These are phyloP conservation scores for Diplodia seriata DNA, from an alignment of 2,329 filamentous ascomycete genomes.

Conservation along the genomic window DNA sequence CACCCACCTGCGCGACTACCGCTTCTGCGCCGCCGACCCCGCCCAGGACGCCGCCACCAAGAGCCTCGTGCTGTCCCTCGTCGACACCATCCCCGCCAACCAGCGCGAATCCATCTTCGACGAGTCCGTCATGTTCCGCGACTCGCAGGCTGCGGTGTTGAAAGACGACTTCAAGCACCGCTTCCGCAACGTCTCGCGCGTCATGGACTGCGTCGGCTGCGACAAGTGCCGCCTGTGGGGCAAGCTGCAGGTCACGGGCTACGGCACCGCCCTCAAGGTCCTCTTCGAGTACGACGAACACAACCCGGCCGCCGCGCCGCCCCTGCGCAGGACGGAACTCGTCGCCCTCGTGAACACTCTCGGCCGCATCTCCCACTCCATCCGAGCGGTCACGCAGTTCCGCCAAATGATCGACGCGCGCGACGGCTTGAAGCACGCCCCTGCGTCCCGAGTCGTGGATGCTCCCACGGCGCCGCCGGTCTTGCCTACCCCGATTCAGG, in stretches of 20 bases:
- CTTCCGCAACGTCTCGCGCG: constrained; percentile 92
- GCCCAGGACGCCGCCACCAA: constrained; percentile 81
- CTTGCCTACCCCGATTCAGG: constrained; percentile 35
- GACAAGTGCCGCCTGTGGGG: constrained; percentile 99
- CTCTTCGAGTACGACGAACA: constrained; percentile 88
- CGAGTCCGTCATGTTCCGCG: constrained; percentile 92
- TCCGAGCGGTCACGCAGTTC: constrained; percentile 79
- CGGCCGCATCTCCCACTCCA: constrained; percentile 80
- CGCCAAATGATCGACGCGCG: constrained; percentile 58
- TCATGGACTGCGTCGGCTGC: constrained; percentile 99
- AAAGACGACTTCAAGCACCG: constrained; percentile 98
- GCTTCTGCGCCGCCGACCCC: constrained; percentile 88
- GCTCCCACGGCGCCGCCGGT: not conserved
- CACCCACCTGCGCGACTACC: constrained; percentile 81
- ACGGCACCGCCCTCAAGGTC: constrained; percentile 92
- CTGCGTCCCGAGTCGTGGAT: not conserved
- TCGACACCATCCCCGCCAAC: constrained; percentile 69
- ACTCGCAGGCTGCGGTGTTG: constrained; percentile 63
- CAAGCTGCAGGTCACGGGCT: constrained; percentile 93
- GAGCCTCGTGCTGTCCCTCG: constrained; percentile 78
- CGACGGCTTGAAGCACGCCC: constrained; percentile 38
- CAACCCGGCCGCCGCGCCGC: constrained; percentile 66
- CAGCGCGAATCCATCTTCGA: constrained; percentile 77
- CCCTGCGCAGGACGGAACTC: no score
- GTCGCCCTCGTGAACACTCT: constrained; percentile 96